Percentiles rank a stretch among this genome's conserved stretches.
Conservation (phyloP, 2,329 filamentous ascomycete genomes). For the Alternaria ethzedia region DNA sequence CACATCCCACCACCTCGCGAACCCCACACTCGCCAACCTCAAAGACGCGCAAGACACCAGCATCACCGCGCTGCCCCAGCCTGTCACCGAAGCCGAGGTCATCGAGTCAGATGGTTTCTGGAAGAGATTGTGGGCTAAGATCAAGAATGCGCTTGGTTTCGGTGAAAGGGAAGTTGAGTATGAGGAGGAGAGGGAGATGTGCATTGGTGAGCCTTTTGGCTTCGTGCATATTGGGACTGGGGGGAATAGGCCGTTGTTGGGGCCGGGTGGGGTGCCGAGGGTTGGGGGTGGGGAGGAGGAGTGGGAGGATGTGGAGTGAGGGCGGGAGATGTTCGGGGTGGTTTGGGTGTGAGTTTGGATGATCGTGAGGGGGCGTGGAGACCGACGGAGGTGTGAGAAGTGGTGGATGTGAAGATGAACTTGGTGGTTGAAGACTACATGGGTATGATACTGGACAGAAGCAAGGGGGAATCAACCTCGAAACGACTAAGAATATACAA, state of each 20-base stretch:
- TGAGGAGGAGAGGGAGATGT: not conserved
- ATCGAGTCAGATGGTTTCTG: not conserved
- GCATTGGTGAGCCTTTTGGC: not conserved
- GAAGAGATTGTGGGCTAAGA: not conserved
- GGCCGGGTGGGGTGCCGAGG: not conserved
- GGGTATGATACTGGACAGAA: not conserved
- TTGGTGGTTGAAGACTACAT: not conserved
- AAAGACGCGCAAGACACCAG: constrained; percentile 12
- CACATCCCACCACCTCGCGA: not conserved
- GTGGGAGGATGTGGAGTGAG: constrained; percentile 7
- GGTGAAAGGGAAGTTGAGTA: not conserved
- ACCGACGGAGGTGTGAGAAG: not conserved
- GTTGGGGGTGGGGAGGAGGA: not conserved
- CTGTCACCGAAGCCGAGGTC: not conserved
- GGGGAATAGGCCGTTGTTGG: not conserved
- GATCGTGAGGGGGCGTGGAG: too few relatives aligned
- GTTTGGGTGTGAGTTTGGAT: not conserved
- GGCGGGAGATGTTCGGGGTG: not conserved
- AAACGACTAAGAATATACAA: not conserved
- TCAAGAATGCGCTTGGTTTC: not conserved
- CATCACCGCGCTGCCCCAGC: constrained; percentile 17
- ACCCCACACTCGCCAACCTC: constrained; percentile 10
- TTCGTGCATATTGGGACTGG: not conserved
- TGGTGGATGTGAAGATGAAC: not conserved
- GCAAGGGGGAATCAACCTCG: not conserved